Conservation (phyloP, 2,329 filamentous ascomycete genomes). For the Byssoonygena ceratinophila region DNA sequence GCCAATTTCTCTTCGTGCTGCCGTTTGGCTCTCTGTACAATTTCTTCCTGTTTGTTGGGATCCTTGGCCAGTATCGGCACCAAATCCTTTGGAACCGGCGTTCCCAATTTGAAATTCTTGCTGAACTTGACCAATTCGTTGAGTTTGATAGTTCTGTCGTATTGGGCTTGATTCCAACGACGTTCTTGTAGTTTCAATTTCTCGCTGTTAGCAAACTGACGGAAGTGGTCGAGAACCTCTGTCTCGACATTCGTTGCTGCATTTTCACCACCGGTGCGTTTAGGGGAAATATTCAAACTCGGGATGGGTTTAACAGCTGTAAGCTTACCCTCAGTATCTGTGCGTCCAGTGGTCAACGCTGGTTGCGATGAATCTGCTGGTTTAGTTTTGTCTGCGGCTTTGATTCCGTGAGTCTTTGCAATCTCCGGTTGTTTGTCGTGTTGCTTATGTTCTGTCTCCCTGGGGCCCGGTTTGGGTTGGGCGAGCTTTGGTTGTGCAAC, state of each 20-base stretch:
- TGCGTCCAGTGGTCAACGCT: constrained; percentile 19
- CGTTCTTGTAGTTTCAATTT: constrained; percentile 51
- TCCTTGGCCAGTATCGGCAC: constrained; percentile 96
- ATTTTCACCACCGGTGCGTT: constrained; percentile 39
- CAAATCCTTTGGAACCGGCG: constrained; percentile 80
- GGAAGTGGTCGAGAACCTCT: constrained; percentile 53
- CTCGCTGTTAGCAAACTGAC: constrained; percentile 52
- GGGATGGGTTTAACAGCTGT: constrained; percentile 20
- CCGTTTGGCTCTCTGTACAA: constrained; percentile 74
- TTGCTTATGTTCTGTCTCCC: constrained; percentile 1
- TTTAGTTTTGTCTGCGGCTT: constrained; percentile 17
- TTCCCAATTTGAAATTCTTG: constrained; percentile 83
- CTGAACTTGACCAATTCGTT: constrained; percentile 95
- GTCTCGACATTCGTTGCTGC: constrained; percentile 51
- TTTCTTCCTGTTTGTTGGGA: constrained; percentile 83
- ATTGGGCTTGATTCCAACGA: constrained; percentile 44
- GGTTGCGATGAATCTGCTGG: constrained; percentile 18
- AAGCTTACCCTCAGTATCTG: constrained; percentile 23
- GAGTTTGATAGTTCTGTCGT: constrained; percentile 83
- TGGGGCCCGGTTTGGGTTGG: constrained; percentile 5
- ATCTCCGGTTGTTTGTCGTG: neutral
- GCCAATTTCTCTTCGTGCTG: constrained; percentile 53
- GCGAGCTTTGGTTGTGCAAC: constrained; percentile 39
- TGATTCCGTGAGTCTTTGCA: neutral
- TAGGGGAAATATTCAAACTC: constrained; percentile 33